These are phyloP conservation scores for Sporobolomyces roseus DNA, from an alignment of 768 basidiomycete genomes.

Conservation along the genomic window DNA sequence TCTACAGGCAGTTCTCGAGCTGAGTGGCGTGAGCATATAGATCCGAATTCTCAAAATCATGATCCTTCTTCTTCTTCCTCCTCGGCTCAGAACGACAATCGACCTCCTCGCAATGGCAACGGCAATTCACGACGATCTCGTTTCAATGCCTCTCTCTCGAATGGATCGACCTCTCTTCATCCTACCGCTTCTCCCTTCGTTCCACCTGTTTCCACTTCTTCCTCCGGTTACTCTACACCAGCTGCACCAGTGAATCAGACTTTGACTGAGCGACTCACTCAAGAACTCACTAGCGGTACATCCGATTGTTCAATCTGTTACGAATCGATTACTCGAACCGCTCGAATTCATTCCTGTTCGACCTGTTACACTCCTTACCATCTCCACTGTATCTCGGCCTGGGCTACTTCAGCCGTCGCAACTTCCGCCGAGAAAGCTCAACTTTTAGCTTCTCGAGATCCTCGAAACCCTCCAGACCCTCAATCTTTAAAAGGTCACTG, in stretches of 20 bases:
- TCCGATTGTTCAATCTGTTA: constrained; percentile 65
- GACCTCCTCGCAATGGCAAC: neutral
- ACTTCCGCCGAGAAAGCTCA: constrained; percentile 24
- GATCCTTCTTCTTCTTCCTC: neutral
- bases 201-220: neutral
- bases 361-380: constrained; percentile 86
- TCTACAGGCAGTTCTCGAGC: neutral
- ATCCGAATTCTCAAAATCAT: neutral
- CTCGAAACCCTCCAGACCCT: constrained; percentile 49
- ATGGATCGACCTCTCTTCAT: constrained; percentile 4
- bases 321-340: constrained; percentile 67
- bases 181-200: constrained; percentile 19
- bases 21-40: neutral
- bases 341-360: constrained; percentile 84
- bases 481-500: constrained; percentile 65
- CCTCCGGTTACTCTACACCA: neutral
- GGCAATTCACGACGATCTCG: constrained; percentile 13
- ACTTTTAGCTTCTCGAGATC: constrained; percentile 27
- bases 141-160: constrained; percentile 30
- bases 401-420: constrained; percentile 68
- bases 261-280: constrained; percentile 63
- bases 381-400: constrained; percentile 77
- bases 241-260: constrained; percentile 66
- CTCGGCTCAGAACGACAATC: no score
- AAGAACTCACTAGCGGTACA: constrained; percentile 71